A percentile compares a stretch with the other conserved stretches of the same genome.
phyloP scores from a whole-genome alignment of 345 rosid species.

The Syzygium oleosum region DNA sequence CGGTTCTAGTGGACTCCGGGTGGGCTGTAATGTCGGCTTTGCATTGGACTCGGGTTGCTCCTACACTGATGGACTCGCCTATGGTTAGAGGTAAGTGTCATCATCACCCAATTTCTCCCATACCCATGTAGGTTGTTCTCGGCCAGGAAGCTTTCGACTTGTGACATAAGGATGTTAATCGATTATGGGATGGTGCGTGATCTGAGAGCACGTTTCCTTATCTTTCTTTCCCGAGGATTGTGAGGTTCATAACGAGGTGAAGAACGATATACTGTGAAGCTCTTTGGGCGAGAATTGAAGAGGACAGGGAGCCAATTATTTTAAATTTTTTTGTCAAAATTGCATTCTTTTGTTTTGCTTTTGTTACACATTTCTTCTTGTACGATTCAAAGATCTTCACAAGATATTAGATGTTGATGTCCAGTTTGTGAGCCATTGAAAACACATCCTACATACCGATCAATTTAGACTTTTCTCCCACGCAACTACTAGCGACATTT shows the following conservation, averaged over 20 bases:
- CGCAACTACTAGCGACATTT: background rate
- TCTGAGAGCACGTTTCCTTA: no score
- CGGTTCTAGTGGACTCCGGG: background rate
- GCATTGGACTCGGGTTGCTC: background rate
- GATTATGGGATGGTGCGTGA: no score
- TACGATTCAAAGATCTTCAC: background rate
- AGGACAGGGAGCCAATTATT: no score
- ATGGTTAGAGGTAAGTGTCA: background rate
- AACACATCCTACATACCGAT: background rate
- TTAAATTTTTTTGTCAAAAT: background rate
- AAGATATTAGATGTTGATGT: background rate
- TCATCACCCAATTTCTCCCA: background rate
- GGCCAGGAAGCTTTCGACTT: background rate
- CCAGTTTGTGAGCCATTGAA: background rate
- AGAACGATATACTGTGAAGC: background rate
- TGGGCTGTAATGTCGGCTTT: background rate
- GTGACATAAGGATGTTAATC: background rate
- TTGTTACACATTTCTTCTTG: background rate
- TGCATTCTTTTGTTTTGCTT: background rate
- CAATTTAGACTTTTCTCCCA: background rate
- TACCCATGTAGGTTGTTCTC: background rate
- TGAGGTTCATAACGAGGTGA: background rate
- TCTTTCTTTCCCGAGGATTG: background rate
- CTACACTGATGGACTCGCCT: background rate
- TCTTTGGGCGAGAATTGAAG: background rate